These are phyloP conservation scores for Grosmannia serpens DNA, from an alignment of 2,329 filamentous ascomycete species.

Conservation along the genomic window DNA sequence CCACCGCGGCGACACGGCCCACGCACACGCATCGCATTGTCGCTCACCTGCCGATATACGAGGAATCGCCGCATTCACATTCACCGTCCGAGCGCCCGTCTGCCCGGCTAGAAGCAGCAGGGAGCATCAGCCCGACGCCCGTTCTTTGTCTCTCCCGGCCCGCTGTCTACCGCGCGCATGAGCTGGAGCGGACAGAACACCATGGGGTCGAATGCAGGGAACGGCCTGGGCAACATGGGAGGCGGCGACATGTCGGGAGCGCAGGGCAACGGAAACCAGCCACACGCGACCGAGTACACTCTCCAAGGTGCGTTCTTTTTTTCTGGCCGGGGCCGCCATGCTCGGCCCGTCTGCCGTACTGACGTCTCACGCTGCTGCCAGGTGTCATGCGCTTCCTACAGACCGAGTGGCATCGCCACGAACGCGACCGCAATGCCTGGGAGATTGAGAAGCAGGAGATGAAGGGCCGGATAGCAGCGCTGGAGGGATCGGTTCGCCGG, in stretches of 20 bases:
- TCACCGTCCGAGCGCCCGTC: background rate
- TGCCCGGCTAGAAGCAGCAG: background rate
- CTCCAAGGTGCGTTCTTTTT: constrained; percentile 33
- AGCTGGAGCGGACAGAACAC: constrained; percentile 14
- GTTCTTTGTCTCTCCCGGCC: background rate
- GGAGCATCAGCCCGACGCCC: background rate
- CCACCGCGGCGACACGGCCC: background rate
- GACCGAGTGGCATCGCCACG: constrained; percentile 97
- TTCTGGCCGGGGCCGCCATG: background rate
- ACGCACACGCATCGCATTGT: background rate
- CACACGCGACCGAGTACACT: constrained; percentile 50
- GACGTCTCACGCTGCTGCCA: constrained; percentile 20
- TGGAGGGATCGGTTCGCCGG: constrained; percentile 81
- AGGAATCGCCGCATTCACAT: background rate
- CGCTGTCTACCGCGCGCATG: constrained; percentile 5
- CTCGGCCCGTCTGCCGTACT: background rate
- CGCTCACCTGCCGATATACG: background rate
- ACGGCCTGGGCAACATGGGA: constrained; percentile 23
- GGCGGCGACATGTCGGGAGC: constrained; percentile 35
- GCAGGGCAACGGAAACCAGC: constrained; percentile 38
- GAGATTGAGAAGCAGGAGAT: constrained; percentile 98
- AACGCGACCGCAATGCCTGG: constrained; percentile 95
- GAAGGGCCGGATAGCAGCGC: constrained; percentile 90
- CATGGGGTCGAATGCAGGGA: constrained; percentile 30
- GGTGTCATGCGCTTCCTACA: constrained; percentile 99